These are phyloP conservation scores for Schwanniomyces etchellsii DNA, from an alignment of 1,139 yeast species.

Conservation along the genomic window DNA sequence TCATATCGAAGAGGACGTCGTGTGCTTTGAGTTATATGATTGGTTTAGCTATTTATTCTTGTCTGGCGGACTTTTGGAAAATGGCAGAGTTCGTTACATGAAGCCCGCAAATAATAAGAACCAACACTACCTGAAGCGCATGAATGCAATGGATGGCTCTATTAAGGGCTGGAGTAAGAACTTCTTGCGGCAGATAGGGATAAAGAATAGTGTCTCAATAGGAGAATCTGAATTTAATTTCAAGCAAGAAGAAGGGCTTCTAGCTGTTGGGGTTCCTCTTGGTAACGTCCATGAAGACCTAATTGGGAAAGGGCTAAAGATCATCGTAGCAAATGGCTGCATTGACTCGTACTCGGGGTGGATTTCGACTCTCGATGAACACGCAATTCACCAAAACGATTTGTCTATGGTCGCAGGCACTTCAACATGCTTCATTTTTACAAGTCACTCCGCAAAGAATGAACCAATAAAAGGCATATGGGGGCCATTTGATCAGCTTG, in stretches of 20 bases:
- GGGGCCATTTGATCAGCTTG: constrained; percentile 46
- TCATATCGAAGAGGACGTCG: constrained; percentile 15
- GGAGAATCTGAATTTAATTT: constrained; percentile 8
- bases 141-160: constrained; percentile 47
- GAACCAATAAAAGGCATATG: constrained; percentile 39
- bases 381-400: constrained; percentile 7
- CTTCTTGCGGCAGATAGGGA: constrained; percentile 17
- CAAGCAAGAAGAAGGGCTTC: constrained; percentile 3
- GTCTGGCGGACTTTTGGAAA: constrained; percentile 14
- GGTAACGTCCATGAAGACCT: constrained; percentile 10
- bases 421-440: constrained; percentile 48
- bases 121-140: constrained; percentile 5
- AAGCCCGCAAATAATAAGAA: constrained; percentile 1
- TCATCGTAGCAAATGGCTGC: constrained; percentile 38
- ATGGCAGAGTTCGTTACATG: constrained; percentile 9
- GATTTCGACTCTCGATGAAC: constrained; percentile 26
- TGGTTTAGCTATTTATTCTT: constrained; percentile 39
- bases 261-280: constrained; percentile 15
- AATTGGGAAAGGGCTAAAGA: constrained; percentile 1
- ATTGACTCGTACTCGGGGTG: constrained; percentile 59
- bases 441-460: constrained; percentile 9
- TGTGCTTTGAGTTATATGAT: constrained; percentile 49
- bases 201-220: constrained; percentile 12
- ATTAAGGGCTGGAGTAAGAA: constrained; percentile 46
- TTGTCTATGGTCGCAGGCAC: constrained; percentile 57